A percentile compares a stretch with the other conserved stretches of the same genome.
phyloP scores from a whole-genome alignment of 495 filamentous ascomycete genomes.

The Poronia punctata region DNA sequence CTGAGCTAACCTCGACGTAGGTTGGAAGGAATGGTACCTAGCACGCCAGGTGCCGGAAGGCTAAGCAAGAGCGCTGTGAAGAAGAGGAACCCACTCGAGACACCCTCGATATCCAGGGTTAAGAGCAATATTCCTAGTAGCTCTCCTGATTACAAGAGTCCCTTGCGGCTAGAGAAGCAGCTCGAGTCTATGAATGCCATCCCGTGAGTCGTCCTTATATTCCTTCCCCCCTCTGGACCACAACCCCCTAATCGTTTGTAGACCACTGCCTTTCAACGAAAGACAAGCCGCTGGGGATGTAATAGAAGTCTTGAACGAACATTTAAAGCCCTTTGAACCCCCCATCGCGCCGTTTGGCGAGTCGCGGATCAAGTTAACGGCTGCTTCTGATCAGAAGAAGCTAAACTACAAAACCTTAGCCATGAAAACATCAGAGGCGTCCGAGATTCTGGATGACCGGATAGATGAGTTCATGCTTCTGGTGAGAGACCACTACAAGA shows the following conservation, averaged over 20 bases:
- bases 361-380: constrained; percentile 70
- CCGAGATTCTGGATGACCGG: constrained; percentile 87
- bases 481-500: constrained; percentile 64
- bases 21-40: constrained; percentile 71
- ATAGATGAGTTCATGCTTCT: constrained; percentile 78
- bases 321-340: constrained; percentile 60
- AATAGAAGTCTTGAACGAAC: constrained; percentile 72
- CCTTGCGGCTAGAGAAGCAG: constrained; percentile 34
- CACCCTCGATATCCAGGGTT: constrained; percentile 37
- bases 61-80: constrained; percentile 51
- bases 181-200: constrained; percentile 31
- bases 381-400: constrained; percentile 80
- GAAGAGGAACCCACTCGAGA: constrained; percentile 47
- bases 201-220: constrained; percentile 24
- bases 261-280: constrained; percentile 55
- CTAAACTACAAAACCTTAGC: constrained; percentile 86
- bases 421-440: constrained; percentile 87
- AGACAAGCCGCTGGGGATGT: constrained; percentile 72
- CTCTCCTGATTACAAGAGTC: constrained; percentile 40
- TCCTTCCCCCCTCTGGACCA: not conserved
- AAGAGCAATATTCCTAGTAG: constrained; percentile 37
- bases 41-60: constrained; percentile 51
- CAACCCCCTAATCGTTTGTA: constrained; percentile 12
- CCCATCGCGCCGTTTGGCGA: constrained; percentile 67
- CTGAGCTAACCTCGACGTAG: constrained; percentile 32